Evolutionary conservation across 345 rosid genomes (phyloP), one percentile per base, ranked within the genome.

Genomic region (Physaria fendleri): DNA sequence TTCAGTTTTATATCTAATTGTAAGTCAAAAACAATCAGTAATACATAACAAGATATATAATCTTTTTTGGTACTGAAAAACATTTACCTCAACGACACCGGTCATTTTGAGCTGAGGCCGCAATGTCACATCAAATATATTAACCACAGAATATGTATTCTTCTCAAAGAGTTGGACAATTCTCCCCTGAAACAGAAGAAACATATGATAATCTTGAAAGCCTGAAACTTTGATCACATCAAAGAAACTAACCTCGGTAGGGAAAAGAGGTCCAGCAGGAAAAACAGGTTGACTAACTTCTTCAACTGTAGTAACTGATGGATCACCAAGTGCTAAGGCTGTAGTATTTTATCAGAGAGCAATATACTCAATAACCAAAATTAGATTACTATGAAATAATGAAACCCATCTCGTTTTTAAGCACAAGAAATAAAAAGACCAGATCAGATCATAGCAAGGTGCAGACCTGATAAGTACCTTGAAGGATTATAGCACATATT

Each of bases 401-500:
- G 13, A 67, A 32, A 41, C 6, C 6, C 7, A 22, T 56, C 33
- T 46, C 4, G 42, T 3, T 11, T 11, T 0, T 22, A 41, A 3
- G 21, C 9, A 22, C 10, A 22, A 52, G 53, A 24, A 35, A 34
- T 24, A 22, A 23, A 22, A 54, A 27, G 34, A 2, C 48, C 2
- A 39, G 8, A 55, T 16, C 3, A 55, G 3, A 28, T 56, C 37
- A 24, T 27, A 76, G 68, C 52, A 39, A 58, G 66, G 72, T 71
- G 84, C 96, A 64, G 72, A 92, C 98, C 98, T 92, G 93, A 77
- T 74, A 80, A 81, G 78, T 92, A 88, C 96, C 96, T 86, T 80
- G 95, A 79, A 81, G 95, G 93, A 55, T 75, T 54, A 78, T 49
- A 75, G 65, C 78, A 72, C 41, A 83, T 54, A 62, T 64, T 74